Base-by-base conservation (phyloP, 257 asterid genomes). In the Solanum chilense region DNA sequence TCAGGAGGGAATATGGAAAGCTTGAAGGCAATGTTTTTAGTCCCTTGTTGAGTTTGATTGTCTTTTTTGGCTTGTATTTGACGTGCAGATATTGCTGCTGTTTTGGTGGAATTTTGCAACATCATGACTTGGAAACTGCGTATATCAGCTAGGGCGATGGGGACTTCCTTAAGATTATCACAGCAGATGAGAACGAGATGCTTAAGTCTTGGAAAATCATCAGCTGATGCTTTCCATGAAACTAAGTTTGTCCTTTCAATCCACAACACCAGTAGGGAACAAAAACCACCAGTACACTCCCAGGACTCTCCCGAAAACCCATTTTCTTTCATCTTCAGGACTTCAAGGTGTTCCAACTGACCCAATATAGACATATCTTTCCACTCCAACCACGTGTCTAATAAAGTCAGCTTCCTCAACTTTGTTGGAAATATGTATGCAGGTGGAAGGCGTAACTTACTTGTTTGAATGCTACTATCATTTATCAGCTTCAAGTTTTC, bases 311-410 rank as follows among this genome's bases (percentile, higher is more conserved):
- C 94, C 49, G 42, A 80, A 70, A 88, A 88, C 70, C 88, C 85
- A 75, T 83, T 83, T 20, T 85, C 90, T 33, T 84, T 85, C 80
- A 88, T 25, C 87, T 88, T 88, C n/a, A 88, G 88, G 86, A 88
- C 88, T 77, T 88, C 90, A 44, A 92, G 88, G 29, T 83, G 86
- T 29, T 85, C 86, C 74, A 90, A 45, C 87, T 76, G 29, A 15
- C 92, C 93, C 7, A 92, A 86, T 27, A 76, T 84, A 21, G 88
- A 16, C 90, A 92, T 88, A 31, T 91, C 86, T 0, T 37, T 27
- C 95, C 95, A 92, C 2, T 86, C 84, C 2, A 92, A 90, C 74
- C 70, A 76, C 0, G 92, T 91, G 3, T 71, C 77, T 33, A 81
- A 37, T 60, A 92, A 37, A 6, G 89, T 86, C 39, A 85, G 83